A percentile compares a stretch with the other conserved stretches of the same genome.
Conservation (phyloP, 768 basidiomycete species). For the Myochromella boudieri region DNA sequence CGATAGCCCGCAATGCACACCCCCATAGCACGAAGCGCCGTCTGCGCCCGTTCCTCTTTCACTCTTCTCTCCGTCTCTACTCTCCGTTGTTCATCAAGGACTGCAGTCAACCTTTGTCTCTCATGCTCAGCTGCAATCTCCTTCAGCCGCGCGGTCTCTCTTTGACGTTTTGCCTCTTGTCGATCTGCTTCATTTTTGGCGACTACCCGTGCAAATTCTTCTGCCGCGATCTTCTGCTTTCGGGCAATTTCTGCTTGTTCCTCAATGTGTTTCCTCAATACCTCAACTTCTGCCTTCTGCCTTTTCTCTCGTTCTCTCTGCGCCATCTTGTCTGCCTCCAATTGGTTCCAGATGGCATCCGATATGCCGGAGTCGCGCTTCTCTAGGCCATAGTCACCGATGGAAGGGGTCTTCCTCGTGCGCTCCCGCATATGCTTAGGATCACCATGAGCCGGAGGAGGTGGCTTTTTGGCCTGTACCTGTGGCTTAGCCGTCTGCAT, state of each 20-base stretch:
- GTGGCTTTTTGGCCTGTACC: neutral
- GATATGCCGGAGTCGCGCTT: neutral
- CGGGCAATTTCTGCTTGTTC: constrained; percentile 16
- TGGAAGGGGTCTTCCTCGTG: neutral
- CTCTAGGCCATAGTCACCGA: neutral
- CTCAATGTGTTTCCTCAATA: constrained; percentile 8
- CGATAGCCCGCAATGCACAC: constrained; percentile 35
- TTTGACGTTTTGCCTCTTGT: constrained; percentile 29
- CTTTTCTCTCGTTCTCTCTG: neutral
- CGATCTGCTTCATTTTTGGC: constrained; percentile 26
- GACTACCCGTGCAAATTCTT: constrained; percentile 2
- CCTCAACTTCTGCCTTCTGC: neutral
- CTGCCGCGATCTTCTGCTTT: neutral
- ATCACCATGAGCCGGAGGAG: neutral
- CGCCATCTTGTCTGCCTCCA: neutral
- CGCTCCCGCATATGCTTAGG: neutral
- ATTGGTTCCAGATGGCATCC: neutral
- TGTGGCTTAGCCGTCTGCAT: neutral
- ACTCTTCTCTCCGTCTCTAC: constrained; percentile 20
- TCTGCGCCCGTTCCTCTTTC: constrained; percentile 44
- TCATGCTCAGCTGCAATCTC: constrained; percentile 14
- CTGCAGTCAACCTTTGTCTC: neutral
- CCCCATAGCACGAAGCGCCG: constrained; percentile 47
- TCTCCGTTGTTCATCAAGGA: constrained; percentile 8
- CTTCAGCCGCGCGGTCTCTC: constrained; percentile 23